Percentiles rank a stretch among this genome's conserved stretches.
phyloP scores from a whole-genome alignment of 306 rosid species.

The cucumber (Cucumis sativus) region Cucumber_9930_V3 NC_026656.2:9211001-9211500 shows the following conservation, averaged over 20 bases:
- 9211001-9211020: neutral
- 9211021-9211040: neutral
- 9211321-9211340: slow-evolving; percentile 91
- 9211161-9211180: slow-evolving; percentile 87
- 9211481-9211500: neutral
- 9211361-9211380: slow-evolving; percentile 81
- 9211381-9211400: slow-evolving; percentile 65
- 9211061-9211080: neutral
- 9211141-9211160: slow-evolving; percentile 84
- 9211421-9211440: slow-evolving; percentile 97
- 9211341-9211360: slow-evolving; percentile 95
- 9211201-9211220: slow-evolving; percentile 61
- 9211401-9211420: slow-evolving; percentile 67
- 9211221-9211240: neutral
- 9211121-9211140: slow-evolving; percentile 70
- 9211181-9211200: slow-evolving; percentile 60
- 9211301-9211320: slow-evolving; percentile 68
- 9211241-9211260: neutral
- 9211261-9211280: neutral
- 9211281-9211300: slow-evolving; percentile 44
- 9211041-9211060: neutral
- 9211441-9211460: slow-evolving; percentile 84
- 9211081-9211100: neutral
- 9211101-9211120: neutral
- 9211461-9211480: slow-evolving; percentile 72